Percentiles rank a stretch among this genome's conserved stretches.
These are phyloP conservation scores for Geranium rotundifolium DNA, from an alignment of 345 rosid species.

Conservation along the genomic window DNA sequence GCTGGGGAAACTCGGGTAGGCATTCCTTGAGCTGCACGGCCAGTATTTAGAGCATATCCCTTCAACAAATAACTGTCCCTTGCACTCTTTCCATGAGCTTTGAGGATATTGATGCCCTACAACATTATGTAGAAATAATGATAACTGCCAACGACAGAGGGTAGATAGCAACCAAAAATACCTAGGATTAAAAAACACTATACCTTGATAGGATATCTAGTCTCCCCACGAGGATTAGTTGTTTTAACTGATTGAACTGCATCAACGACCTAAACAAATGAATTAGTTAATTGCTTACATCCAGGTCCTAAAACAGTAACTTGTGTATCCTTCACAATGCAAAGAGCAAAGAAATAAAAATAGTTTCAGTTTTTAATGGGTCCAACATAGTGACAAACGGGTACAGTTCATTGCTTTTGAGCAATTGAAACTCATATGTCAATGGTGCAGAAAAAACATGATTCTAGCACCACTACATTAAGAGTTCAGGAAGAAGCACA, in stretches of 20 bases:
- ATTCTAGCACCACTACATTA: background rate
- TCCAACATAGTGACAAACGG: background rate
- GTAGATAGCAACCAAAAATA: background rate
- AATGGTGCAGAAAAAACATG: background rate
- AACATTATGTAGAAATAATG: background rate
- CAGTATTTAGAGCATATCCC: constrained; percentile 89
- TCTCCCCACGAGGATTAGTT: constrained; percentile 83
- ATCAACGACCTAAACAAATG: constrained; percentile 54
- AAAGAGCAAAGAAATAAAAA: background rate
- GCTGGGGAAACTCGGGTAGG: constrained; percentile 83
- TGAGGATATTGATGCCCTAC: constrained; percentile 79
- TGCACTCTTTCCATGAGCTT: constrained; percentile 95
- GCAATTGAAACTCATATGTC: background rate
- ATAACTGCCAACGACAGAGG: background rate
- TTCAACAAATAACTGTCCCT: constrained; percentile 79
- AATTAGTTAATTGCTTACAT: background rate
- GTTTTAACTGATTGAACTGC: constrained; percentile 79
- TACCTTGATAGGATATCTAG: constrained; percentile 93
- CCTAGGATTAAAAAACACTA: too few species aligned
- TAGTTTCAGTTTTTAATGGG: background rate
- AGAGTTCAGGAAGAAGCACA: background rate
- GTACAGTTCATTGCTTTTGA: background rate
- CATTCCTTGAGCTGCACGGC: constrained; percentile 99
- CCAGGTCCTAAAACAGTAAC: background rate
- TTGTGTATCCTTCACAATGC: background rate